Evolutionary conservation across 2,329 filamentous ascomycete genomes (phyloP), one percentile per base, ranked within the genome.

Genomic region (Alternaria viburni): DNA sequence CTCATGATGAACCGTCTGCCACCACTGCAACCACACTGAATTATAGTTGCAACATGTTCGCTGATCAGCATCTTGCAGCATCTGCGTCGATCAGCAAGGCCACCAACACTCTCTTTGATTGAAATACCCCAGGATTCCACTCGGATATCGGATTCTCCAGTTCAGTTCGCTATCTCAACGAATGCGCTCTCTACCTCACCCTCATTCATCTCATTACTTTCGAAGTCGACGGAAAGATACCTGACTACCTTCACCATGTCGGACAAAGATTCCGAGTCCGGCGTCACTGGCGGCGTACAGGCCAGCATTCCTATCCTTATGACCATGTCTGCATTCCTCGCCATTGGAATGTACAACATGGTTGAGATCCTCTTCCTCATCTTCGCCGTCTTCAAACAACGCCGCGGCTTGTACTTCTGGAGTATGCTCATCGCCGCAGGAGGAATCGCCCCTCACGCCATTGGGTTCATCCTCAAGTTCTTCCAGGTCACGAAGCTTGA

Each of bases 351-450:
- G 21, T 81, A 80, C 67, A 78, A 78, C 46, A 72, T 74, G 30
- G 50, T 72, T 49, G 70, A 73, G 46, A 47, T 69, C 15, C 64
- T 47, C 11, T 45, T 68, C 17, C 46, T 65, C 19, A 61, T 83
- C 46, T 80, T 83, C 64, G 64, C 80, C 23, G 82, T 79, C 23
- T 84, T 84, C 74, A 82, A 81, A 41, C 73, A 76, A n/a, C 81
- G 79, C 46, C 71, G 72, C 17, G 82, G 83, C 1, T 74, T 82
- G 12, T 85, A 85, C 69, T 85, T 84, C 67, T 83, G 81, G 81
- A 80, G 78, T 19, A 71, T 85, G 63, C 62, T 84, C 21, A 69
- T 81, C 19, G 72, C 82, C 2, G 79, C 79, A 6, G 65, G 77
- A 11, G 81, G 81, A 15, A 82, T 84, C 51, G 70, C 82, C 5